Evolutionary conservation across 1,284 basidiomycete species (phyloP).

Genomic region (Flammula alnicola): DNA sequence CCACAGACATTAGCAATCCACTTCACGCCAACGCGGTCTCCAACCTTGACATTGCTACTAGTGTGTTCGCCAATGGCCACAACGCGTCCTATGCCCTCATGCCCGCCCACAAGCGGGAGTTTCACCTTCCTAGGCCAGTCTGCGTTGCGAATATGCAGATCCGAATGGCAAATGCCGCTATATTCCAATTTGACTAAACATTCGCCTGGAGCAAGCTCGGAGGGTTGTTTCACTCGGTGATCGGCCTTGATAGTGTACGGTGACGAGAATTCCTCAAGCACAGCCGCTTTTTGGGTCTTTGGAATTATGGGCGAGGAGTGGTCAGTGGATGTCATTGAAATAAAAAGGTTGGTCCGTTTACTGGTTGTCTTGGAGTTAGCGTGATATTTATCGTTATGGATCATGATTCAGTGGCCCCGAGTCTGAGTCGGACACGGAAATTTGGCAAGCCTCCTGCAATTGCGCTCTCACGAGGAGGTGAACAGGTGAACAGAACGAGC

Average conservation of each 20-base stretch:
- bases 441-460: too few relatives aligned
- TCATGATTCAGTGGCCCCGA: too few relatives aligned
- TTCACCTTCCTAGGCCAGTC: constrained; percentile 56
- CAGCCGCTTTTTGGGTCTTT: constrained; percentile 51
- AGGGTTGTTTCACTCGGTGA: constrained; percentile 57
- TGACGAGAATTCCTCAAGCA: constrained; percentile 43
- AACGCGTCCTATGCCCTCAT: constrained; percentile 63
- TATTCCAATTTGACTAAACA: constrained; percentile 71
- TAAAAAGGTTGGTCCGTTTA: too few relatives aligned
- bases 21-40: constrained; percentile 78
- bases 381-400: too few relatives aligned
- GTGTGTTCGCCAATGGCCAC: constrained; percentile 71
- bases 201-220: constrained; percentile 66
- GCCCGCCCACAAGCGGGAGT: constrained; percentile 71
- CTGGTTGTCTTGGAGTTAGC: too few relatives aligned
- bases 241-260: constrained; percentile 40
- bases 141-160: constrained; percentile 61
- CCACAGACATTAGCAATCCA: constrained; percentile 69
- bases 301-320: constrained; percentile 45
- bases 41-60: constrained; percentile 52
- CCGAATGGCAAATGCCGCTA: constrained; percentile 70
- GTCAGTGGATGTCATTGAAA: constrained; percentile 4
- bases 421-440: too few relatives aligned
- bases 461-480: too few relatives aligned
- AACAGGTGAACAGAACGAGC: too few relatives aligned